Percentiles rank a stretch among this genome's conserved stretches.
Evolutionary conservation across 2,329 filamentous ascomycete genomes (phyloP).

Genomic region (Hypocreales sp.): DNA sequence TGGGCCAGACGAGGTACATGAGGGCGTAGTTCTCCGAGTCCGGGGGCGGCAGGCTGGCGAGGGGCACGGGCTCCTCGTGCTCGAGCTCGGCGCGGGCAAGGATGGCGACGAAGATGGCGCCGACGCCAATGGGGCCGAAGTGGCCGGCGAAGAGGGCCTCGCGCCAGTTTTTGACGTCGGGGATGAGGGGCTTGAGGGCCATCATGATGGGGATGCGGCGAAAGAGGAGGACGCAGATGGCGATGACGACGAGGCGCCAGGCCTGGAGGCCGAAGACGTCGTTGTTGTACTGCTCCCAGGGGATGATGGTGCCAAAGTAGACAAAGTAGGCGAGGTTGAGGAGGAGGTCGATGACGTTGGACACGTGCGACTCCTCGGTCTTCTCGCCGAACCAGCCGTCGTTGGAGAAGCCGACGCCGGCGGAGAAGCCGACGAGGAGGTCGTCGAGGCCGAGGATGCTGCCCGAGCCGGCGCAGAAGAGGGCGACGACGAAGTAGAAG

Average conservation of each 20-base stretch:
- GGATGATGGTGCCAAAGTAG: conserved; percentile 92
- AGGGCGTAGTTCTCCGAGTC: conserved; percentile 47
- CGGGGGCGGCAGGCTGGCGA: conserved; percentile 42
- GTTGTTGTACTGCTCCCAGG: conserved; percentile 83
- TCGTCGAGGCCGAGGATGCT: conserved; percentile 87
- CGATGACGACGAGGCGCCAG: conserved; percentile 87
- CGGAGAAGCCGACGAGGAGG: conserved; percentile 83
- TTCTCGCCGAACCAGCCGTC: conserved; percentile 98
- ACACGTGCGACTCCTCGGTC: conserved; percentile 96
- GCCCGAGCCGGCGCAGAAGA: conserved; percentile 91
- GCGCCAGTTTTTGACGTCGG: conserved; percentile 95
- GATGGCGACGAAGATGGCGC: conserved; percentile 90
- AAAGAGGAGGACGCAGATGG: conserved; percentile 89
- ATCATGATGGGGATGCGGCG: conserved; percentile 93
- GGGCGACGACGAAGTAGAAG: conserved; percentile 92
- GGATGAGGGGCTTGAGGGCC: conserved; percentile 77
- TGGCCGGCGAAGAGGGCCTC: conserved; percentile 94
- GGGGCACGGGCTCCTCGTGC: conserved; percentile 56
- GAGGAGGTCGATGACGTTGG: conserved; percentile 95
- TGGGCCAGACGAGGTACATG: conserved; percentile 84
- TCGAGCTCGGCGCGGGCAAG: conserved; percentile 87
- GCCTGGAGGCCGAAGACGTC: conserved; percentile 57
- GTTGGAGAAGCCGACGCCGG: conserved; percentile 97
- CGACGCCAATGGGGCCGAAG: conserved; percentile 94
- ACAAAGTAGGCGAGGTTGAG: conserved; percentile 98